Percentiles rank a stretch among this genome's conserved stretches.
These are phyloP conservation scores for Fraxinus baroniana DNA, from an alignment of 305 asterid species.

Conservation along the genomic window DNA sequence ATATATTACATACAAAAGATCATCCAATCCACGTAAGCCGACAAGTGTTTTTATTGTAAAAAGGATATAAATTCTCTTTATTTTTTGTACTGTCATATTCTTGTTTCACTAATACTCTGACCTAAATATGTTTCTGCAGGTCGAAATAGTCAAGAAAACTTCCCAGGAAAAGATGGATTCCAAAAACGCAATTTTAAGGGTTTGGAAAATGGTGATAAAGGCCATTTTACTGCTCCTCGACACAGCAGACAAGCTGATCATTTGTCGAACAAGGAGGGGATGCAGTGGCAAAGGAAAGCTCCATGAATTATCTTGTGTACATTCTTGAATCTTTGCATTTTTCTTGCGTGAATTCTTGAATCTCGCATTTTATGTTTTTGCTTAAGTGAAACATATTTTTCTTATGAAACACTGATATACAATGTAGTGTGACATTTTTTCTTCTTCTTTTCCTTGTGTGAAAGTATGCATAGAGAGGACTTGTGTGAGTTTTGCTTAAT, in stretches of 20 bases:
- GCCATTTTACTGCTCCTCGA: constrained; percentile 14
- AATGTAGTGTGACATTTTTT: background rate
- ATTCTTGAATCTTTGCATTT: background rate
- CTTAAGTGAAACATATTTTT: background rate
- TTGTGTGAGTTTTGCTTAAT: background rate
- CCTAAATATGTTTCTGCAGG: constrained; percentile 26
- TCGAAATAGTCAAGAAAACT: constrained; percentile 21
- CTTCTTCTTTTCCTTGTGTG: background rate
- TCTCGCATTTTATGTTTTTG: background rate
- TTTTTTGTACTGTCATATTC: background rate
- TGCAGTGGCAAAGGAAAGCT: background rate
- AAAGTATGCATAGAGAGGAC: background rate
- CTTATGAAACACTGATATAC: constrained; percentile 5
- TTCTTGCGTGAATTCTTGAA: background rate
- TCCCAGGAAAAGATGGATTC: constrained; percentile 29
- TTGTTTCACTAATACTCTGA: background rate
- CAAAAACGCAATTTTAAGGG: constrained; percentile 19
- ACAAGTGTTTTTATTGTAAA: background rate
- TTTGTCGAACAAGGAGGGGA: background rate
- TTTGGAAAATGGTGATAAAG: constrained; percentile 17
- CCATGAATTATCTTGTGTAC: background rate
- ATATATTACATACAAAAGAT: constrained; percentile 39
- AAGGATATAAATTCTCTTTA: background rate
- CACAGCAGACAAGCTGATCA: constrained; percentile 7
- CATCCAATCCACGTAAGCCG: constrained; percentile 32